phyloP scores from a whole-genome alignment of 2,329 filamentous ascomycete genomes.

The Alternaria consortialis region DNA sequence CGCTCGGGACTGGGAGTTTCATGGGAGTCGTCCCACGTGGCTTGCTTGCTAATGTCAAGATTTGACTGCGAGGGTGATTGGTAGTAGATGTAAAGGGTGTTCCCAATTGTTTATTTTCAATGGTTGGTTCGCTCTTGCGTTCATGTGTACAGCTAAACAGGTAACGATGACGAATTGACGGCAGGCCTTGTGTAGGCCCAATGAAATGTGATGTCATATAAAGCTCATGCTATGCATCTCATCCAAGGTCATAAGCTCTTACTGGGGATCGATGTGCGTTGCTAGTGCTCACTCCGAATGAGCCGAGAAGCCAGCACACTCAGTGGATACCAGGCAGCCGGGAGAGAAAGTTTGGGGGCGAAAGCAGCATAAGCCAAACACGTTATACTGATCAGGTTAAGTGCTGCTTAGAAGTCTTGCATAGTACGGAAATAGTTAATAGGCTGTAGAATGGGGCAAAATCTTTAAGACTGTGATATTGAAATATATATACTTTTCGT shows the following conservation, averaged over 20 bases:
- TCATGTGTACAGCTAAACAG: background rate
- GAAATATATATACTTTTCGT: background rate
- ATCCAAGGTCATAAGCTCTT: background rate
- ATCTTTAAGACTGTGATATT: background rate
- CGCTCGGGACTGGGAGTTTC: background rate
- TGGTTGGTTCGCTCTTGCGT: background rate
- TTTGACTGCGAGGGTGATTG: background rate
- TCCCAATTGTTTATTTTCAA: background rate
- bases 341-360: background rate
- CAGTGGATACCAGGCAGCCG: background rate
- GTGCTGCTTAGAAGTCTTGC: background rate
- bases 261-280: background rate
- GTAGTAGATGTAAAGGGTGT: background rate
- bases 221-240: background rate
- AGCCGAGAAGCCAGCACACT: background rate
- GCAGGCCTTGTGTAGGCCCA: background rate
- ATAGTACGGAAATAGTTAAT: background rate
- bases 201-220: background rate
- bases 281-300: constrained; percentile 1
- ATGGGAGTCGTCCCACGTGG: too few species aligned
- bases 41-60: too few species aligned
- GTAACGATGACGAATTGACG: background rate
- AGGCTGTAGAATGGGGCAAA: background rate
- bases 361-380: background rate
- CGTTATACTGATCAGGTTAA: background rate